These are phyloP conservation scores for Phyllosticta capitalensis DNA, from an alignment of 2,329 filamentous ascomycete species.

Conservation along the genomic window DNA sequence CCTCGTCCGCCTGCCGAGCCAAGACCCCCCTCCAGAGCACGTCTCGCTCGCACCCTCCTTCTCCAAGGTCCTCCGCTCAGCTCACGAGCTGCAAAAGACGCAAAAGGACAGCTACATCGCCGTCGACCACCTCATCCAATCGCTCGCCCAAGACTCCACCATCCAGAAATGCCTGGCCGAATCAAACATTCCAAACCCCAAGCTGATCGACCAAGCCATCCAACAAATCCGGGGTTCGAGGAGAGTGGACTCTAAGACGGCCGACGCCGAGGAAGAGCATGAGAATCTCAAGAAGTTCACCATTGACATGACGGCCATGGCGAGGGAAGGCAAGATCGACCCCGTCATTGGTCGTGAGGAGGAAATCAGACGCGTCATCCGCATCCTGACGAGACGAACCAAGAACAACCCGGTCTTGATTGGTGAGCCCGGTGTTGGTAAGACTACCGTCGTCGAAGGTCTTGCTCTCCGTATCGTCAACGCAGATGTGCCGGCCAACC, in stretches of 20 bases:
- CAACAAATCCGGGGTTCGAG: constrained; percentile 85
- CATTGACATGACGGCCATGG: constrained; percentile 95
- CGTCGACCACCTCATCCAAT: constrained; percentile 85
- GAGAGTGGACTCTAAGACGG: constrained; percentile 91
- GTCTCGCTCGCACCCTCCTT: constrained; percentile 76
- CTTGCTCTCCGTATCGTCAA: constrained; percentile 94
- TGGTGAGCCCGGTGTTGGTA: constrained; percentile 94
- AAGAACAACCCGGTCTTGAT: constrained; percentile 99
- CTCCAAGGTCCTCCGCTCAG: constrained; percentile 70
- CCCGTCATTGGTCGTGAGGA: constrained; percentile 95
- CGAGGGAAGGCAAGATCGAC: constrained; percentile 93
- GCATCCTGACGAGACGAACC: constrained; percentile 83
- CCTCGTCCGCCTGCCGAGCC: constrained; percentile 81
- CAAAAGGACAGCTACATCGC: constrained; percentile 95
- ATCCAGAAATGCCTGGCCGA: constrained; percentile 71
- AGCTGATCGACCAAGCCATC: constrained; percentile 84
- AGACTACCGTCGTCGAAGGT: constrained; percentile 96
- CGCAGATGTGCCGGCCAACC: constrained; percentile 87
- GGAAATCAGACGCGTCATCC: constrained; percentile 83
- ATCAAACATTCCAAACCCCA: constrained; percentile 82
- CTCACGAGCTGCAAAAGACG: constrained; percentile 87
- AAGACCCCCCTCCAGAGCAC: constrained; percentile 87
- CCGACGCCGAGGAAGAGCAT: constrained; percentile 83
- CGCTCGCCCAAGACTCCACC: constrained; percentile 66
- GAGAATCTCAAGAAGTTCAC: constrained; percentile 98